Conservation (phyloP, 768 basidiomycete species). For the Lactarius trivialis region DNA sequence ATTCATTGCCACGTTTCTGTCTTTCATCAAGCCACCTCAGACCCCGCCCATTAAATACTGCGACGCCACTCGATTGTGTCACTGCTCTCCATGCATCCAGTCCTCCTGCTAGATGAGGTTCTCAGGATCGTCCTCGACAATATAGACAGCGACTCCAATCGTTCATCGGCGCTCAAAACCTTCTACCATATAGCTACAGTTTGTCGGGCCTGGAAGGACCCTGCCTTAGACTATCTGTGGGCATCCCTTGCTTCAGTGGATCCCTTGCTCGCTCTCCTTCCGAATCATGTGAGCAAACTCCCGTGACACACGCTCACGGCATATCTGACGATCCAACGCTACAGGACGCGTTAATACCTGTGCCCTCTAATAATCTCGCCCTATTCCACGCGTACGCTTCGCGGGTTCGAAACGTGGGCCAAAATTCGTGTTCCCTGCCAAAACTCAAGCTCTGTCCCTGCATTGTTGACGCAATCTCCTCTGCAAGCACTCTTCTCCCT, state of each 20-base stretch:
- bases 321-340: neutral
- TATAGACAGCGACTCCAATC: conserved; percentile 14
- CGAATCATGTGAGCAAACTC: conserved; percentile 9
- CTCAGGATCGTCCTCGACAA: conserved; percentile 21
- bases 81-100: conserved; percentile 16
- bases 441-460: neutral
- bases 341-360: neutral
- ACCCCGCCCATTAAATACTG: neutral
- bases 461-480: neutral
- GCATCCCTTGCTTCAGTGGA: conserved; percentile 19
- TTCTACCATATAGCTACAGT: conserved; percentile 22
- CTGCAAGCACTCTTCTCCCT: conserved; percentile 12
- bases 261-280: conserved; percentile 21
- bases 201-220: conserved; percentile 24
- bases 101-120: conserved; percentile 24
- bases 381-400: conserved; percentile 18
- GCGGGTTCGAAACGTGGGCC: conserved; percentile 21
- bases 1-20: neutral
- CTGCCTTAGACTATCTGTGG: conserved; percentile 23
- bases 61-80: neutral
- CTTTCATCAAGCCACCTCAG: conserved; percentile 1
- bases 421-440: conserved; percentile 6
- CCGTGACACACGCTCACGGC: neutral
- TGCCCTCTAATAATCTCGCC: conserved; percentile 6
- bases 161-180: conserved; percentile 5